Base-by-base conservation (phyloP, 164 flowering plant species). In the Liriodendron chinense region DNA sequence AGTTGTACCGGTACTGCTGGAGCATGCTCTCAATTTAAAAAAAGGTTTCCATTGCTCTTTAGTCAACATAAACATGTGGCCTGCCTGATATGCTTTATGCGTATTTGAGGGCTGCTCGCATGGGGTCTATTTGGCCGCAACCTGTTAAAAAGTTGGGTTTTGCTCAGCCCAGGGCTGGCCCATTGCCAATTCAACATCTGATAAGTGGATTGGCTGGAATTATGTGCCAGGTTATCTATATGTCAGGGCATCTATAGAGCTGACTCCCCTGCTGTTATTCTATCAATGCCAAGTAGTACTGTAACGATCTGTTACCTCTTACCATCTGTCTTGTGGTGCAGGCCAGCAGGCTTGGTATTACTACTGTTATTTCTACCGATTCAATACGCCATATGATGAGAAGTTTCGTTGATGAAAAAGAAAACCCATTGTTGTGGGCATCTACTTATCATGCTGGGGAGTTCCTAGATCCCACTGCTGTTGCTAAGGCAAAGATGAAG, bases 351-450 rank as follows among this genome's bases (percentile, higher is more conserved):
- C 82, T 92, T 80, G 97, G 97, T 23, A 86, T 92, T 63, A 92
- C 97, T 21, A 92, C 93, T 56, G 91, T 92, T 16, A 74, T 92
- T 78, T 92, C 97, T 25, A 92, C 94, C 0, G 97, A 92, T 77
- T 92, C 97, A 13, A 88, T 92, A 65, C 86, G 97, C 65, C 97
- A 92, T 83, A 92, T 92, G 97, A 92, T 92, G 97, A 88, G 97
- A 76, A 88, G 97, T 76, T 92, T 92, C 78, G 89, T 79, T 7
- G 90, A 87, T 79, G 97, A 90, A 79, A 84, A 88, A 66, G 83
- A 92, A 74, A 92, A 88, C 48, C 97, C 97, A 26, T 68, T 92
- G 22, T 86, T 90, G 14, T 92, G 94, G 97, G 89, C 94, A 73
- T 92, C 97, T 25, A 92, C 97, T 6, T 92, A 92, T 77, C 93